Conservation (phyloP, 2,329 filamentous ascomycete genomes). For the Beauveria bassiana region DNA sequence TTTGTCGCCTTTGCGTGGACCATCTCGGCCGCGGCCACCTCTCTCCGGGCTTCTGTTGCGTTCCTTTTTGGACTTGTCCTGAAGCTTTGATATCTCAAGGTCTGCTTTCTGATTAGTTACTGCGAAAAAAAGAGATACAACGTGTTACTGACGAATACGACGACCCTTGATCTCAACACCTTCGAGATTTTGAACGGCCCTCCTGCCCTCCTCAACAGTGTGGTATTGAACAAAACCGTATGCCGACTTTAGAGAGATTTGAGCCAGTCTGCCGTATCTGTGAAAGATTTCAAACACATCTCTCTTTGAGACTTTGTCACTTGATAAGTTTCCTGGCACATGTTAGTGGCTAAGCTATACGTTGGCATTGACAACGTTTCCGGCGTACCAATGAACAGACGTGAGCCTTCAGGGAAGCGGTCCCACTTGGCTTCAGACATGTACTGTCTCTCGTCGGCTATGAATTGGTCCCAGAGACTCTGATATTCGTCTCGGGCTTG, state of each 20-base stretch:
- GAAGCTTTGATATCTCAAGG: constrained; percentile 81
- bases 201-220: constrained; percentile 62
- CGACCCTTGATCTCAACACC: constrained; percentile 77
- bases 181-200: constrained; percentile 71
- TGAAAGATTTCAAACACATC: constrained; percentile 91
- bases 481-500: constrained; percentile 43
- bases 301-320: constrained; percentile 85
- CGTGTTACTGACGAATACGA: constrained; percentile 72
- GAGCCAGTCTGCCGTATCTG: constrained; percentile 75
- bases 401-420: constrained; percentile 66
- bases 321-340: constrained; percentile 73
- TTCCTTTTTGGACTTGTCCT: constrained; percentile 64
- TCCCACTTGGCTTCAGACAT: constrained; percentile 76
- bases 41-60: constrained; percentile 53
- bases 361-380: constrained; percentile 19
- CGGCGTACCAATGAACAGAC: constrained; percentile 69
- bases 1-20: constrained; percentile 25
- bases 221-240: constrained; percentile 97
- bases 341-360: constrained; percentile 22
- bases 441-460: constrained; percentile 65
- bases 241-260: constrained; percentile 93
- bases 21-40: constrained; percentile 33
- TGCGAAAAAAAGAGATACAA: background rate
- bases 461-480: constrained; percentile 63
- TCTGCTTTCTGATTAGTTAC: constrained; percentile 45